Evolutionary conservation across 139 green algal genomes (phyloP).

Genomic region (Yamagishiella unicocca): DNA sequence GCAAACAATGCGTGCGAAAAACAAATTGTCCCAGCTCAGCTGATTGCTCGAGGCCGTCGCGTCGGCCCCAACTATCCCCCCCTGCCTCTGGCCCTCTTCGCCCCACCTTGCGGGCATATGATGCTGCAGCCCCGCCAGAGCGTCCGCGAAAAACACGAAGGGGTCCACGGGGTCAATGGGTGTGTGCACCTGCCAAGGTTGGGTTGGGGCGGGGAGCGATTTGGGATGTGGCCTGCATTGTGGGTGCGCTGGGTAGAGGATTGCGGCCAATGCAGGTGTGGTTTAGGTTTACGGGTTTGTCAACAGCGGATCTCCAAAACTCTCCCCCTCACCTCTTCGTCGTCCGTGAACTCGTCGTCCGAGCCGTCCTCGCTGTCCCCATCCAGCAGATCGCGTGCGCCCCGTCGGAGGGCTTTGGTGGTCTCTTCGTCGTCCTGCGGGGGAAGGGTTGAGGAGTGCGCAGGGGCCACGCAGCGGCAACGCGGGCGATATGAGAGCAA

Average conservation of each 20-base stretch:
- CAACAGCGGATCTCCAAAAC: no score
- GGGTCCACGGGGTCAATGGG: slow-evolving; percentile 70
- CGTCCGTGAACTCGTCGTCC: slow-evolving; percentile 61
- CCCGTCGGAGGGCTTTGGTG: slow-evolving; percentile 21
- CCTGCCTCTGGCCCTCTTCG: not conserved
- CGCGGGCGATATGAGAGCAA: no score
- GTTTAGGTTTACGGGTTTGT: no score
- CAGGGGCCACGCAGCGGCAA: no score
- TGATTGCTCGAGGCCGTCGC: no score
- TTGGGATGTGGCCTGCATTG: no score
- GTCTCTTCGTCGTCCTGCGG: slow-evolving; percentile 46
- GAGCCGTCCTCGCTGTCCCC: slow-evolving; percentile 52
- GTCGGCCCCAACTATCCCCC: not conserved
- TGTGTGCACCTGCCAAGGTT: slow-evolving; percentile 33
- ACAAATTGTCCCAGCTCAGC: no score
- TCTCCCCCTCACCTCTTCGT: slow-evolving; percentile 47
- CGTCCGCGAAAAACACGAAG: slow-evolving; percentile 79
- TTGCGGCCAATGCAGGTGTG: no score
- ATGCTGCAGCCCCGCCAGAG: slow-evolving; percentile 70
- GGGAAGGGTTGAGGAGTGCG: not conserved
- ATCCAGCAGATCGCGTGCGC: slow-evolving; percentile 44
- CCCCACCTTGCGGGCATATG: slow-evolving; percentile 51
- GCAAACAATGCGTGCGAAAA: no score
- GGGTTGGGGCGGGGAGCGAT: no score
- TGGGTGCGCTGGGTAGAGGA: no score